Percentiles rank a stretch among this genome's conserved stretches.
Evolutionary conservation across 2,329 filamentous ascomycete genomes (phyloP).

Genomic region (Ploettnerulaceae sp.): DNA sequence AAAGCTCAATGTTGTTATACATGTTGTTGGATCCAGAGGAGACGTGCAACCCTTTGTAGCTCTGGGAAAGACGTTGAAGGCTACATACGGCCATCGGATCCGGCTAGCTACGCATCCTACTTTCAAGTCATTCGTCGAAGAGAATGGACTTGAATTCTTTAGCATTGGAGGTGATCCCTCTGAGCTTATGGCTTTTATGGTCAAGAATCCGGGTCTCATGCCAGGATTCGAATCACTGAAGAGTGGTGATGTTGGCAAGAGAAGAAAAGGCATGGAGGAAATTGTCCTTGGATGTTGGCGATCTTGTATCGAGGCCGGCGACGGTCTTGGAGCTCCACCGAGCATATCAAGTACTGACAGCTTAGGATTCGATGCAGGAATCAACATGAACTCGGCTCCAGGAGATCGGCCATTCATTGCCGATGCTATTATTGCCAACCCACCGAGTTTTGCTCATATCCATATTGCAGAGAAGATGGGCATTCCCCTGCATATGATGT

Average conservation of each 20-base stretch:
- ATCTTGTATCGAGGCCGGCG: constrained; percentile 74
- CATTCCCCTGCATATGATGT: constrained; percentile 79
- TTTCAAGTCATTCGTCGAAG: constrained; percentile 64
- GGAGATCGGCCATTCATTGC: constrained; percentile 65
- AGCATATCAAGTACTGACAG: constrained; percentile 23
- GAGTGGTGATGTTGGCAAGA: constrained; percentile 70
- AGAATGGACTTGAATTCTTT: constrained; percentile 71
- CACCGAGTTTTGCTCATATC: constrained; percentile 71
- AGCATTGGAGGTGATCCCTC: constrained; percentile 71
- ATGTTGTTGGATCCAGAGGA: constrained; percentile 69
- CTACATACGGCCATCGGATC: constrained; percentile 64
- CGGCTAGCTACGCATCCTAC: constrained; percentile 67
- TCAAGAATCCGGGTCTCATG: constrained; percentile 82
- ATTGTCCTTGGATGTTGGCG: constrained; percentile 85
- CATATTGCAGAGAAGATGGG: constrained; percentile 72
- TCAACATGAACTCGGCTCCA: constrained; percentile 33
- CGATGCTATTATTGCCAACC: constrained; percentile 75
- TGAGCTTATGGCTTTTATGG: constrained; percentile 84
- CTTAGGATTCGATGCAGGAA: constrained; percentile 29
- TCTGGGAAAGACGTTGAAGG: constrained; percentile 59
- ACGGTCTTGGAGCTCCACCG: constrained; percentile 44
- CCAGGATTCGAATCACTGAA: constrained; percentile 73
- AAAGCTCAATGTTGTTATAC: constrained; percentile 65
- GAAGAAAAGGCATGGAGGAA: constrained; percentile 68
- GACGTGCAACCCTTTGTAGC: constrained; percentile 75